Percentiles rank a stretch among this genome's conserved stretches.
Conservation (phyloP, 1,284 basidiomycete species). For the Rhodofomes roseus region DNA sequence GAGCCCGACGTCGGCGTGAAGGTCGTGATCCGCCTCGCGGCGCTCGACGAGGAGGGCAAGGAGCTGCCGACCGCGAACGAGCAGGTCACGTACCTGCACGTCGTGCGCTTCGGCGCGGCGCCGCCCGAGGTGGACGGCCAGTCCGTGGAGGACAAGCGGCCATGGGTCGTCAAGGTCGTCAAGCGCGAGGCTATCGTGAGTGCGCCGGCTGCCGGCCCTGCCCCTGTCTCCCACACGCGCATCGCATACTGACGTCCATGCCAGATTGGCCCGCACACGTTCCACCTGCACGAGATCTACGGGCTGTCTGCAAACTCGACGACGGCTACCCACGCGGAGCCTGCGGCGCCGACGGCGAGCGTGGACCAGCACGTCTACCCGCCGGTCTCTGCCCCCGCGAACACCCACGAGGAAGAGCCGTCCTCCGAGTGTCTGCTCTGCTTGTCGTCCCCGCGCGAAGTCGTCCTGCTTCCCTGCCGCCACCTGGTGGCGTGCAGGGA, state of each 20-base stretch:
- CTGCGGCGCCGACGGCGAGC: conserved; percentile 31
- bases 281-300: conserved; percentile 91
- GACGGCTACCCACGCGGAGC: conserved; percentile 32
- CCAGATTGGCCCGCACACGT: conserved; percentile 84
- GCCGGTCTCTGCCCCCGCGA: conserved; percentile 38
- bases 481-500: conserved; percentile 91
- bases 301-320: conserved; percentile 69
- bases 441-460: conserved; percentile 80
- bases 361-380: conserved; percentile 21
- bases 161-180: conserved; percentile 88
- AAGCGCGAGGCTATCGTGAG: conserved; percentile 80
- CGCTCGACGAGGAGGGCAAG: conserved; percentile 68
- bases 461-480: conserved; percentile 84
- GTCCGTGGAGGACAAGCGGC: conserved; percentile 42
- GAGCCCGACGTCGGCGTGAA: conserved; percentile 65
- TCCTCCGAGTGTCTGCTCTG: conserved; percentile 88
- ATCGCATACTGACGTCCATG: neutral
- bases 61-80: conserved; percentile 69
- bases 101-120: conserved; percentile 64
- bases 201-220: conserved; percentile 13
- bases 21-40: conserved; percentile 72
- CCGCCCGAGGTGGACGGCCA: conserved; percentile 23
- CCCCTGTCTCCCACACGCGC: neutral
- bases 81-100: conserved; percentile 81
- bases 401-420: conserved; percentile 61